A percentile compares a stretch with the other conserved stretches of the same genome.
Evolutionary conservation across 1,284 basidiomycete genomes (phyloP).

Genomic region (Sporisorium graminicola): DNA sequence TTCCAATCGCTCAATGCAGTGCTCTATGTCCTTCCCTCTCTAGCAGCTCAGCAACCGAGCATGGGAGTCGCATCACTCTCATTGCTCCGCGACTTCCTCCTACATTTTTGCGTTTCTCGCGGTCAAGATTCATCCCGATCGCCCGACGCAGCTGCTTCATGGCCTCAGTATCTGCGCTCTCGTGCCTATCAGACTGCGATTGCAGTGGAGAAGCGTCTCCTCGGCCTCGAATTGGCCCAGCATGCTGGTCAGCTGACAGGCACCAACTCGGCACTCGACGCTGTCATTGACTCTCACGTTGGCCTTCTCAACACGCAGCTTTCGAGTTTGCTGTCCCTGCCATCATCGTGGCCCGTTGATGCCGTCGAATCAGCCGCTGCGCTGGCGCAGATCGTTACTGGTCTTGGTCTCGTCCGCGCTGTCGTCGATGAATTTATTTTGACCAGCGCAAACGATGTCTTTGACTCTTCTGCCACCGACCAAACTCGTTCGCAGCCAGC

Average conservation of each 20-base stretch:
- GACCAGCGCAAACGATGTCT: constrained; percentile 44
- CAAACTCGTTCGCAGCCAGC: constrained; percentile 18
- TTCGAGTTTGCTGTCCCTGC: constrained; percentile 38
- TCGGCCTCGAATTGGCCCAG: constrained; percentile 53
- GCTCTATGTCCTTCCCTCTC: constrained; percentile 46
- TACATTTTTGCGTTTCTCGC: constrained; percentile 49
- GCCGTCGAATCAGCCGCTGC: constrained; percentile 28
- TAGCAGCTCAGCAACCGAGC: constrained; percentile 30
- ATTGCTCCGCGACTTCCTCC: constrained; percentile 53
- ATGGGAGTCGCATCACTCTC: constrained; percentile 35
- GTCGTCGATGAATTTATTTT: constrained; percentile 51
- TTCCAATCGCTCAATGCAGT: constrained; percentile 55
- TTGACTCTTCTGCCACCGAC: constrained; percentile 29
- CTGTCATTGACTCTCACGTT: constrained; percentile 35
- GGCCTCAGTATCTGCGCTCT: constrained; percentile 54
- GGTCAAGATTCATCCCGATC: constrained; percentile 33
- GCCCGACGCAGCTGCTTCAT: constrained; percentile 23
- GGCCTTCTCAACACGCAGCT: constrained; percentile 43
- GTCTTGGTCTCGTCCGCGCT: constrained; percentile 49
- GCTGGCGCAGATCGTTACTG: constrained; percentile 31
- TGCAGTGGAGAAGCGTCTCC: constrained; percentile 51
- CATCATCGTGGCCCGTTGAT: constrained; percentile 40
- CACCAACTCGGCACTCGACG: constrained; percentile 22
- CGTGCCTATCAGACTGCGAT: constrained; percentile 55
- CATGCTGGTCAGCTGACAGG: constrained; percentile 31